These are phyloP conservation scores for slime mould (Dictyostelium discoideum) DNA, from an alignment of 78 protist genomes.

Conservation along the genomic window DNA sequence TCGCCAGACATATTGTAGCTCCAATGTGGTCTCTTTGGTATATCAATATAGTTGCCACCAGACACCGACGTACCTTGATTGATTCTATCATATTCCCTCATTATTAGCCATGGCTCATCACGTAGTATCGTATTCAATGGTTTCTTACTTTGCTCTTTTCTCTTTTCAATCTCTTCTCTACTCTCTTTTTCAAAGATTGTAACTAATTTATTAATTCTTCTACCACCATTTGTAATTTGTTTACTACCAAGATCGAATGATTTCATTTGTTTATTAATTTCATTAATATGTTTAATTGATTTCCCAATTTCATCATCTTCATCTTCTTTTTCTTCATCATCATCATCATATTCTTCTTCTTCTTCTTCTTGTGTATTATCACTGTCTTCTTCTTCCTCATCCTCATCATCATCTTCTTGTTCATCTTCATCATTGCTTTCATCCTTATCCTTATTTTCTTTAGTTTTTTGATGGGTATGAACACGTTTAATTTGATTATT, in stretches of 20 bases:
- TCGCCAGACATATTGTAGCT: slow-evolving; percentile 40
- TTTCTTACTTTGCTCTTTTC: slow-evolving; percentile 27
- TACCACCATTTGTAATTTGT: neutral
- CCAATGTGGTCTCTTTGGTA: slow-evolving; percentile 87
- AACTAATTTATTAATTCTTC: slow-evolving; percentile 32
- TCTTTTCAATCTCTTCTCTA: slow-evolving; percentile 51
- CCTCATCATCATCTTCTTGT: slow-evolving; percentile 14
- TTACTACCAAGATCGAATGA: neutral
- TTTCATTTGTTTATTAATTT: slow-evolving; percentile 4
- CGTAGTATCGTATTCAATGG: slow-evolving; percentile 45
- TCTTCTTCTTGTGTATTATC: neutral
- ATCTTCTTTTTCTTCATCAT: neutral
- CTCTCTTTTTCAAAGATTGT: slow-evolving; percentile 78
- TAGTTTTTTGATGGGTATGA: neutral
- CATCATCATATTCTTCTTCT: neutral
- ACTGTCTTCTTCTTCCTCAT: neutral
- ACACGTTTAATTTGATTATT: neutral
- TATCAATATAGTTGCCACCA: slow-evolving; percentile 54
- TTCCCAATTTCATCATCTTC: slow-evolving; percentile 29
- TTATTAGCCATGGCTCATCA: slow-evolving; percentile 64
- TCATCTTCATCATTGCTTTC: neutral
- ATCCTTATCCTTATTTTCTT: neutral
- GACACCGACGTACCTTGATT: neutral
- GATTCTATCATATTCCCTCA: slow-evolving; percentile 14
- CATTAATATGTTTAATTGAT: neutral